Evolutionary conservation across 257 asterid species (phyloP).

Genomic region (Mitragyna speciosa): DNA sequence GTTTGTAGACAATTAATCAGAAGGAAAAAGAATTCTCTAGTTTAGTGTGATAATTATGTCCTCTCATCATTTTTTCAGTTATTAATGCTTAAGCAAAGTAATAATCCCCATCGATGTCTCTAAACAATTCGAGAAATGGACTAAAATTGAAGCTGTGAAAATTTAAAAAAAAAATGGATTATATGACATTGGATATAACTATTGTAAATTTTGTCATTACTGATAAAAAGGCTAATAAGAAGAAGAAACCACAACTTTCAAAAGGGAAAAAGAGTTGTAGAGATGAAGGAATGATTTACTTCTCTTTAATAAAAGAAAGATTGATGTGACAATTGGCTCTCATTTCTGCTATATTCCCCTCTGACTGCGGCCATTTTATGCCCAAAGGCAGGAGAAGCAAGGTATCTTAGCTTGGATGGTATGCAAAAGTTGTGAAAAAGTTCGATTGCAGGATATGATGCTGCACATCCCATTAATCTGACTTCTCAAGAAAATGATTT

Average conservation of each 20-base stretch:
- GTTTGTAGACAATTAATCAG: constrained; percentile 27
- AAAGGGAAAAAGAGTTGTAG: neutral
- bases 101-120: neutral
- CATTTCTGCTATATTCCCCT: neutral
- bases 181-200: too few relatives aligned
- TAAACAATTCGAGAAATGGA: neutral
- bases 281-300: neutral
- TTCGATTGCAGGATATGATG: neutral
- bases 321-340: constrained; percentile 7
- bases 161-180: too few relatives aligned
- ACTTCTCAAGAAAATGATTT: constrained; percentile 6
- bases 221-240: neutral
- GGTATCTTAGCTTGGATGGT: constrained; percentile 18
- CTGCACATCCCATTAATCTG: neutral
- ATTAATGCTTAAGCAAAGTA: neutral
- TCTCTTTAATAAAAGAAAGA: neutral
- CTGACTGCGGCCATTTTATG: constrained; percentile 6
- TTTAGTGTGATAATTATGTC: neutral
- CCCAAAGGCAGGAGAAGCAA: neutral
- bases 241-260: neutral
- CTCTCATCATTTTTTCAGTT: neutral
- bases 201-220: too few relatives aligned
- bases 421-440: constrained; percentile 4
- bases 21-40: constrained; percentile 17
- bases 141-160: neutral